These are phyloP conservation scores for Eudorina sp. DNA, from an alignment of 139 green algal species.

Conservation along the genomic window DNA sequence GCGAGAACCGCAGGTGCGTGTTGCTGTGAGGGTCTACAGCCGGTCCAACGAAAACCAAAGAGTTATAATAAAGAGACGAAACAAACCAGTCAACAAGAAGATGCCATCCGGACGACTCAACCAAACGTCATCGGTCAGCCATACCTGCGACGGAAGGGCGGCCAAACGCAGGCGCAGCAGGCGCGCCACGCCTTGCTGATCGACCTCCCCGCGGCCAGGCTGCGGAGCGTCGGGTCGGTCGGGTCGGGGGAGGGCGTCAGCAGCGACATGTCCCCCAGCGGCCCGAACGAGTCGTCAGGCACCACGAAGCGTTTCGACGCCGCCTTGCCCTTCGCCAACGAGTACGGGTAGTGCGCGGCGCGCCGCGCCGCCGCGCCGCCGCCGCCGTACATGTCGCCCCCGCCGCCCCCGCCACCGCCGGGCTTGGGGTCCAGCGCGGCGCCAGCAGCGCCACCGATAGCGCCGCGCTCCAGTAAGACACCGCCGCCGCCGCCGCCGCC, in stretches of 20 bases:
- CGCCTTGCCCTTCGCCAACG: not conserved
- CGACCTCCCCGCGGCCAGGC: not conserved
- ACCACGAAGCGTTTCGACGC: not conserved
- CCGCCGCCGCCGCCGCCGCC: not conserved
- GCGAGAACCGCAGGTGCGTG: too few relatives aligned
- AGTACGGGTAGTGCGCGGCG: not conserved
- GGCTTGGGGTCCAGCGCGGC: too few relatives aligned
- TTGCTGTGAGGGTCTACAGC: too few relatives aligned
- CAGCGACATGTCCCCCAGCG: not conserved
- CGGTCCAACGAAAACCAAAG: too few relatives aligned
- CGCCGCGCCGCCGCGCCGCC: not conserved
- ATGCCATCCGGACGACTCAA: too few relatives aligned
- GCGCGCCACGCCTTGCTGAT: not conserved
- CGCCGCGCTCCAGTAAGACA: too few relatives aligned
- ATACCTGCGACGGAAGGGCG: not conserved
- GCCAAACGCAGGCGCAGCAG: not conserved
- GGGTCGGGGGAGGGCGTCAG: not conserved
- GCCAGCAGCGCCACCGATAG: too few relatives aligned
- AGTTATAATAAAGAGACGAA: too few relatives aligned
- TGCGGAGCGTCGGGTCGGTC: not conserved
- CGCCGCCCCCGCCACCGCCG: not conserved
- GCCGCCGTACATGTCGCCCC: not conserved
- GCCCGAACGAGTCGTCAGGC: not conserved
- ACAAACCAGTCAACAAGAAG: too few relatives aligned
- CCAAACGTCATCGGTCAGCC: too few relatives aligned